phyloP scores from a whole-genome alignment of 1,284 basidiomycete species.

The Malassezia psittaci region DNA sequence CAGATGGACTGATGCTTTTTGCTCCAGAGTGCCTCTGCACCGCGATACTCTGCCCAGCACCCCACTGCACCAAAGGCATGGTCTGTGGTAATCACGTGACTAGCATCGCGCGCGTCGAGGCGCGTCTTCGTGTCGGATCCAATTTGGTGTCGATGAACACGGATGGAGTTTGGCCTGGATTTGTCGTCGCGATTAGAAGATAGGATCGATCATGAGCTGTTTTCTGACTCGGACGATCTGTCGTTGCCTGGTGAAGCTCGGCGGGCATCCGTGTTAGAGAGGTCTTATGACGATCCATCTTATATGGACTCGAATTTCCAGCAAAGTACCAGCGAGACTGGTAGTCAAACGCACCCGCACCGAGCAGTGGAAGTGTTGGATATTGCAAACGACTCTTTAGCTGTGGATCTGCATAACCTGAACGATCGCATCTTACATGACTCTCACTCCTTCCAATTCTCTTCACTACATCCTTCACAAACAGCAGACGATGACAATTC shows the following conservation, averaged over 20 bases:
- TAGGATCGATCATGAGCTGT: constrained; percentile 15
- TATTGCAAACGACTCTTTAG: background rate
- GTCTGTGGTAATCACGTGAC: constrained; percentile 8
- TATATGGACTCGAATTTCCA: background rate
- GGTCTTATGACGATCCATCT: background rate
- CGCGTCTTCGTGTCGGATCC: background rate
- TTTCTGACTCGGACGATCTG: constrained; percentile 13
- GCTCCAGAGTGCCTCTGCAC: no score
- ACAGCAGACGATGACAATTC: background rate
- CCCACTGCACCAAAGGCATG: constrained; percentile 13
- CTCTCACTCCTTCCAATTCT: constrained; percentile 5
- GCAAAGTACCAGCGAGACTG: background rate
- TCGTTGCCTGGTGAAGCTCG: constrained; percentile 9
- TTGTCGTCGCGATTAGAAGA: constrained; percentile 14
- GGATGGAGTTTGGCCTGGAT: constrained; percentile 15
- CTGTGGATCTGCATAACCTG: background rate
- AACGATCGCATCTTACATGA: constrained; percentile 8
- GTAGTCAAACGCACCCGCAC: background rate
- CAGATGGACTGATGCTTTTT: no score
- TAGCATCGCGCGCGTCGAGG: constrained; percentile 5
- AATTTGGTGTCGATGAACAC: background rate
- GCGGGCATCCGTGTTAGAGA: constrained; percentile 1
- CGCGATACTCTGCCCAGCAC: no score
- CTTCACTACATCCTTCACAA: background rate
- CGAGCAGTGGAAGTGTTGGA: background rate